phyloP scores from a whole-genome alignment of 345 rosid species.

The Salix exigua region DNA sequence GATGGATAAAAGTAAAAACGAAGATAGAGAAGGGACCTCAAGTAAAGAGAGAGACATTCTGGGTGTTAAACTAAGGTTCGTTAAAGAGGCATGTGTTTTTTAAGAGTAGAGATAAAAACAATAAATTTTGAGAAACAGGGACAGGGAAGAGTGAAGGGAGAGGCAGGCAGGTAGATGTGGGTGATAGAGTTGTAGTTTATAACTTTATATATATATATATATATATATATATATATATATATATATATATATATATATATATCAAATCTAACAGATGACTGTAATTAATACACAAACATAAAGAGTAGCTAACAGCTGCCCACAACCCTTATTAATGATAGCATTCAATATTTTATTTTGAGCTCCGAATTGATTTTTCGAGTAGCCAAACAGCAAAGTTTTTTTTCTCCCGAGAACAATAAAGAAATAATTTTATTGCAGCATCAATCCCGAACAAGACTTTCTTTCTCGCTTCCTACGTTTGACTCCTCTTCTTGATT shows the following conservation, averaged over 20 bases:
- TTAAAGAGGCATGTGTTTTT: background rate
- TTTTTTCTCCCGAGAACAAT: background rate
- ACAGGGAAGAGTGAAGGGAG: background rate
- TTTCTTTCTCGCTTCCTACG: background rate
- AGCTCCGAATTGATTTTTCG: slow-evolving; percentile 8
- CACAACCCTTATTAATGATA: slow-evolving; percentile 23
- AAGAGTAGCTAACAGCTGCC: slow-evolving; percentile 19
- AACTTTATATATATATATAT: too few relatives aligned
- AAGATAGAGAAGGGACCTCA: background rate
- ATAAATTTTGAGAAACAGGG: slow-evolving; percentile 9
- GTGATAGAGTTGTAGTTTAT: slow-evolving; percentile 22
- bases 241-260: too few relatives aligned
- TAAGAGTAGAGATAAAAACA: background rate
- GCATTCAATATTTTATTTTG: slow-evolving; percentile 28
- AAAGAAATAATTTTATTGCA: background rate
- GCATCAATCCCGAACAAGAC: slow-evolving; percentile 10
- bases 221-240: background rate
- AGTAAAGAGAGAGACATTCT: slow-evolving; percentile 7
- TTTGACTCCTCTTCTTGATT: background rate
- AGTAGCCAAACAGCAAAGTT: slow-evolving; percentile 22
- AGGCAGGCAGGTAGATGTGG: slow-evolving; percentile 4
- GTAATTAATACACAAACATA: slow-evolving; percentile 30
- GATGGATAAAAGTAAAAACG: background rate
- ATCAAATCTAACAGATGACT: slow-evolving; percentile 3
- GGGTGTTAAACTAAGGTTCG: background rate